Base-by-base conservation (phyloP, 106 monocot species). In the Dioscorea dumetorum region DNA sequence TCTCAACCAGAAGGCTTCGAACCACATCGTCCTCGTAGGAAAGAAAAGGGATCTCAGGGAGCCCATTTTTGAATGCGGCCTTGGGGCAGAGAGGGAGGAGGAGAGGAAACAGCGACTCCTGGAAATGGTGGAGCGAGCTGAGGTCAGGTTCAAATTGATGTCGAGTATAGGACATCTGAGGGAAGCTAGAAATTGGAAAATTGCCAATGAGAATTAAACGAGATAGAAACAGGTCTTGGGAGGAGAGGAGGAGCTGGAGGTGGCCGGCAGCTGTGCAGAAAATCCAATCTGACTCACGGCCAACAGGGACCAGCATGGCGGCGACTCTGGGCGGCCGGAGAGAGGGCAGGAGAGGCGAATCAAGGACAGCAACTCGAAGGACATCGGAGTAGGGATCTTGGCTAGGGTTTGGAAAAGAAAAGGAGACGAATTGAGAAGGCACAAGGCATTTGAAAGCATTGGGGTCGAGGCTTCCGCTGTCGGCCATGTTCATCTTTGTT, bases 341-440 rank as follows among this genome's bases (percentile, higher is more conserved):
- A 0, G 56, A 9, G 4, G 82, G 17, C 12, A 67, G 24, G 49
- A 60, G 32, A 13, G 86, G 77, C 16, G 83, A 80, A 67, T 95
- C 95, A 33, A 91, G 83, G 71, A 95, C 91, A 19, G 95, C 85
- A 66, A 91, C 59, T 2, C 78, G 83, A 41, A 95, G 74, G 24
- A 48, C 13, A 12, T 54, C 51, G 50, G 41, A 48, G 67, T 70
- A 78, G 57, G 70, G 64, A 14, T 20, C 12, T 8, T 24, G 76
- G 72, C 41, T 67, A 22, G 80, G 83, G 71, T 78, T 81, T 12
- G 89, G 85, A 73, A 84, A 80, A 34, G 74, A 65, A 78, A 97
- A 81, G 52, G 80, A 68, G 65, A 85, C 5, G 88, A 79, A 87
- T 32, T 82, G 86, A 56, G 69, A 74, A 4, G 95, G 88, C 7